Evolutionary conservation across 371 early-diverging fungal genomes (phyloP), one percentile per base, ranked within the genome.

Genomic region (Apophysomyces trapeziformis): DNA sequence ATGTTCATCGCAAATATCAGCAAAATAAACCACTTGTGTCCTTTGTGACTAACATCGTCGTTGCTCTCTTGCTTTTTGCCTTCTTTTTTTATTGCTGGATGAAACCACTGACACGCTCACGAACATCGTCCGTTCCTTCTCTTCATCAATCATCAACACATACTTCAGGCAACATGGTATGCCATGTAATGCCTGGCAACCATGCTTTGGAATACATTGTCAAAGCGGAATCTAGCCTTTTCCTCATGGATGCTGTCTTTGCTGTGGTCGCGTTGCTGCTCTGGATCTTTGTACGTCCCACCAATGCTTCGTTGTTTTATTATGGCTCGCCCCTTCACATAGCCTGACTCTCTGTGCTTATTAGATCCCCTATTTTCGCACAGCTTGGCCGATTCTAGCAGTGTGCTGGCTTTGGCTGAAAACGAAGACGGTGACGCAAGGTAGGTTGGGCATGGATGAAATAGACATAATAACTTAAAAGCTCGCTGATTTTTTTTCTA

Each of bases 141-240:
- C 2, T 18, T 11, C 54, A 11, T 21, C 21, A 50, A 50, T 26
- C 54, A 7, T 50, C 61, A 61, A 16, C 38, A 11, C 46, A 63
- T 56, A 38, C 57, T 9, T 7, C 39, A 2, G 58, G 39, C 14
- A 44, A 60, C 26, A 47, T 72, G 69, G 67, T 69, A 14, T 68
- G 73, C 59, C 66, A 63, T 39, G 56, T 66, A 12, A 63, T 74
- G 56, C 68, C 70, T 8, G 74, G 68, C 9, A 63, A 60, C 11
- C 64, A 68, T 60, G 66, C 71, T 7, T 61, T 62, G 16, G 74
- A 74, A 61, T 74, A 68, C 58, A 58, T 46, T 18, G 59, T 65
- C 12, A 9, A 38, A 5, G 58, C 74, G 11, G 12, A 58, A 1
- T 35, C 47, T 0, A 46, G 56, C 9, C 58, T 73, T 9, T 43